Evolutionary conservation across 345 rosid genomes (phyloP), one percentile per base, ranked within the genome.

Genomic region (Punica granatum): DNA sequence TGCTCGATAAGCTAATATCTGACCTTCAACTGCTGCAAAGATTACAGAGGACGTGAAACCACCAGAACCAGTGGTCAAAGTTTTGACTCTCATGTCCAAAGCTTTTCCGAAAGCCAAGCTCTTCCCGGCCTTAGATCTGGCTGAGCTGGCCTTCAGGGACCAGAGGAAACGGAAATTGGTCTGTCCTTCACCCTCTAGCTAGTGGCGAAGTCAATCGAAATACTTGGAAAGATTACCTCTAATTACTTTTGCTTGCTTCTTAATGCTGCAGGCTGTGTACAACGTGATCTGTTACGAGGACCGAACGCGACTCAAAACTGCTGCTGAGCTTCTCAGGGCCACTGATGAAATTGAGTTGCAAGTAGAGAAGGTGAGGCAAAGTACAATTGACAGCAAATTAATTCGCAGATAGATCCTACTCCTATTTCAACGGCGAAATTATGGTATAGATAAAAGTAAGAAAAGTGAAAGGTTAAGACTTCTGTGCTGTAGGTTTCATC

Each of bases 21-120:
- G 76, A 89, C 79, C 63, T 69, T 63, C 69, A 70, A 42, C 81
- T 81, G 56, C 70, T 63, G 69, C 46, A 59, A 87, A 92, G 98
- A 89, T 93, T 76, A 77, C 96, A 88, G 97, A 90, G 65, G 90
- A 80, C 60, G 77, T 87, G 61, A 81, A 62, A 67, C 97, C 97
- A 51, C 84, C 96, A 18, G 74, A 78, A 63, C 73, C 82, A 70
- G 77, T 87, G 68, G 70, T 81, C 79, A 88, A 86, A 69, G 69
- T 69, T 34, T 70, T 90, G 59, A 83, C 78, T 32, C 64, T 78
- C 69, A 31, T 87, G 78, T 79, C 98, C 7, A 81, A 76, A 39
- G 60, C 84, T 32, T 53, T 86, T 69, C 98, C 97, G 0, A 87
- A 85, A 76, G 98, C 96, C 61, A 93, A 93, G 92, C 92, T 93